Conservation (phyloP, 164 flowering plant genomes). For the Akebia trifoliata region DNA sequence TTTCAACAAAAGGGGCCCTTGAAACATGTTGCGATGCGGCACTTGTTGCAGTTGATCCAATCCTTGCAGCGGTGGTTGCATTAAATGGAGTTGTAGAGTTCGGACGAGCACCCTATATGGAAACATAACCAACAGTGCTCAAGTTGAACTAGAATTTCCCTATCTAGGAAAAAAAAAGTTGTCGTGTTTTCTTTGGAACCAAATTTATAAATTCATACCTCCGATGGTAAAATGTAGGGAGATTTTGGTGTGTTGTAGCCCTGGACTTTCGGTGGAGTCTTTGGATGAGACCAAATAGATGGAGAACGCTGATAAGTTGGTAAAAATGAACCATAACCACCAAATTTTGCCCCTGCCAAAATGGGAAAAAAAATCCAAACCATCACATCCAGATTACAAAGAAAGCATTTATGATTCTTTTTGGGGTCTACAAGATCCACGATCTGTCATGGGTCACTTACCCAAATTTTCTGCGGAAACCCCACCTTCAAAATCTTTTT, state of each 20-base stretch:
- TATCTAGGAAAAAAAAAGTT: too few relatives aligned
- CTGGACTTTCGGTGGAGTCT: conserved; percentile 33
- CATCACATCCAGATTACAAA: conserved; percentile 14
- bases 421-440: neutral
- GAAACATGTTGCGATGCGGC: conserved; percentile 13
- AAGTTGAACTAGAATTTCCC: neutral
- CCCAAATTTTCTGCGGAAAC: conserved; percentile 43
- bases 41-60: conserved; percentile 26
- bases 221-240: conserved; percentile 26
- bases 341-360: conserved; percentile 65
- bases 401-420: conserved; percentile 3
- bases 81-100: conserved; percentile 23
- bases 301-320: conserved; percentile 60
- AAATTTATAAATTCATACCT: conserved; percentile 34
- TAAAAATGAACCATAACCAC: conserved; percentile 85
- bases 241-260: conserved; percentile 23
- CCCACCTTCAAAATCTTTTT: conserved; percentile 62
- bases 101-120: conserved; percentile 39
- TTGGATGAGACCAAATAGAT: conserved; percentile 39
- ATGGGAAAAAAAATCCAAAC: conserved; percentile 6
- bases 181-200: too few relatives aligned
- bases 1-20: conserved; percentile 22
- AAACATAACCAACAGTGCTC: conserved; percentile 3
- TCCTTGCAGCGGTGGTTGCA: conserved; percentile 19
- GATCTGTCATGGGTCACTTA: conserved; percentile 6